A percentile compares a stretch with the other conserved stretches of the same genome.
Conservation (phyloP, 2,329 filamentous ascomycete species). For the Sclerotinia minor region DNA sequence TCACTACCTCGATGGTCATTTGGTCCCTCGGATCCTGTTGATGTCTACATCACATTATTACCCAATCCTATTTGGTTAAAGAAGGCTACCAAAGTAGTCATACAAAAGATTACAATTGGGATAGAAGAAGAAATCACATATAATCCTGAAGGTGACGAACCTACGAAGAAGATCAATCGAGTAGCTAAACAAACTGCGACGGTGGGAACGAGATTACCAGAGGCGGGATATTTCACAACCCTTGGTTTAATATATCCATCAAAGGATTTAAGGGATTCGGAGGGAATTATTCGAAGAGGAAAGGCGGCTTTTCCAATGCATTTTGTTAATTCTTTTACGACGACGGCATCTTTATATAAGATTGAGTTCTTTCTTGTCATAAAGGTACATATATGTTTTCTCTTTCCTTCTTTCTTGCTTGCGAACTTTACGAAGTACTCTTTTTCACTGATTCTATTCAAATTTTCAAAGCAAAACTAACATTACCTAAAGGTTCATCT, state of each 20-base stretch:
- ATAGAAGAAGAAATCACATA: slow-evolving; percentile 99
- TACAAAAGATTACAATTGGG: slow-evolving; percentile 87
- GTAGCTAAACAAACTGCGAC: slow-evolving; percentile 80
- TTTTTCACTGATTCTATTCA: not conserved
- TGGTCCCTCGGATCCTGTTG: slow-evolving; percentile 90
- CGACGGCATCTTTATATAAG: slow-evolving; percentile 91
- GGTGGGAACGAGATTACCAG: slow-evolving; percentile 82
- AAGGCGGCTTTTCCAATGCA: slow-evolving; percentile 89
- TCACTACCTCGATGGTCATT: slow-evolving; percentile 96
- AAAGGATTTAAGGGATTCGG: slow-evolving; percentile 81
- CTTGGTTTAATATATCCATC: slow-evolving; percentile 87
- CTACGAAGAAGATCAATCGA: slow-evolving; percentile 83
- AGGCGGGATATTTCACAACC: slow-evolving; percentile 90
- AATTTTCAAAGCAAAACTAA: not conserved
- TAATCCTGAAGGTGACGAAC: slow-evolving; percentile 96
- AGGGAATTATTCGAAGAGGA: slow-evolving; percentile 82
- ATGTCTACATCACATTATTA: slow-evolving; percentile 90
- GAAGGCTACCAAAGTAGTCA: slow-evolving; percentile 89
- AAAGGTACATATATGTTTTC: slow-evolving; percentile 62
- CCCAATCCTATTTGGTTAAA: slow-evolving; percentile 89
- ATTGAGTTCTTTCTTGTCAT: slow-evolving; percentile 96
- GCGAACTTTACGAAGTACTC: not conserved
- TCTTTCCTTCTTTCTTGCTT: not conserved
- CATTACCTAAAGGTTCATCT: slow-evolving; percentile 69
- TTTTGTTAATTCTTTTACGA: slow-evolving; percentile 86